phyloP scores from a whole-genome alignment of 305 asterid species.

The Vinca major region DNA sequence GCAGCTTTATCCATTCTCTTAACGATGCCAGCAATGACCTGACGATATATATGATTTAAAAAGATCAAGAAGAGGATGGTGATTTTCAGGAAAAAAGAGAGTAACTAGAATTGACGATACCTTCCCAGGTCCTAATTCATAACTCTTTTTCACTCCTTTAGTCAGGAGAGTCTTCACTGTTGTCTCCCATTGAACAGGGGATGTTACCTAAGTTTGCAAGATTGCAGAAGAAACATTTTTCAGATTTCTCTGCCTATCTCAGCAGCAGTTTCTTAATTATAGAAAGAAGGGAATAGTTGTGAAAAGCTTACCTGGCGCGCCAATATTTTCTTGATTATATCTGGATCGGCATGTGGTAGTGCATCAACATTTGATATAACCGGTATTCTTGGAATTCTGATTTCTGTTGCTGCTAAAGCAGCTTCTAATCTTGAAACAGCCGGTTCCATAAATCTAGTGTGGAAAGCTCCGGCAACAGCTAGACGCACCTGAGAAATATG shows the following conservation, averaged over 20 bases:
- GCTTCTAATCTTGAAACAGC: conserved; percentile 88
- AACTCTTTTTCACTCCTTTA: conserved; percentile 71
- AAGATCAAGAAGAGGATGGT: too few relatives aligned
- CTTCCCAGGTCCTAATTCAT: conserved; percentile 93
- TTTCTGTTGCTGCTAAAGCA: conserved; percentile 71
- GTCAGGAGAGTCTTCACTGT: conserved; percentile 64
- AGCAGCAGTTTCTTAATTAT: not conserved
- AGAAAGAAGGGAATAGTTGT: not conserved
- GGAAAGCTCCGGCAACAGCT: conserved; percentile 98
- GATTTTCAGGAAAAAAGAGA: not conserved
- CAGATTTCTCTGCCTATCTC: not conserved
- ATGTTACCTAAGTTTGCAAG: conserved; percentile 52
- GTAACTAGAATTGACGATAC: conserved; percentile 6
- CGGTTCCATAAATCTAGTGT: conserved; percentile 89
- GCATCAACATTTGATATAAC: conserved; percentile 96
- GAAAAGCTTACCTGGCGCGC: conserved; percentile 59
- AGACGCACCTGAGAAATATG: conserved; percentile 53
- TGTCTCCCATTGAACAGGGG: conserved; percentile 99
- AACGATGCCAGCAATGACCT: too few relatives aligned
- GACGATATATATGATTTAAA: too few relatives aligned
- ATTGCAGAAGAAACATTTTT: not conserved
- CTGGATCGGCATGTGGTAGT: conserved; percentile 88
- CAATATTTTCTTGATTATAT: conserved; percentile 68
- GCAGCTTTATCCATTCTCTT: too few relatives aligned
- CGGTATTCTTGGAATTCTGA: conserved; percentile 75